Evolutionary conservation across 495 filamentous ascomycete genomes (phyloP).

Genomic region (Aspergillus conjunctus): DNA sequence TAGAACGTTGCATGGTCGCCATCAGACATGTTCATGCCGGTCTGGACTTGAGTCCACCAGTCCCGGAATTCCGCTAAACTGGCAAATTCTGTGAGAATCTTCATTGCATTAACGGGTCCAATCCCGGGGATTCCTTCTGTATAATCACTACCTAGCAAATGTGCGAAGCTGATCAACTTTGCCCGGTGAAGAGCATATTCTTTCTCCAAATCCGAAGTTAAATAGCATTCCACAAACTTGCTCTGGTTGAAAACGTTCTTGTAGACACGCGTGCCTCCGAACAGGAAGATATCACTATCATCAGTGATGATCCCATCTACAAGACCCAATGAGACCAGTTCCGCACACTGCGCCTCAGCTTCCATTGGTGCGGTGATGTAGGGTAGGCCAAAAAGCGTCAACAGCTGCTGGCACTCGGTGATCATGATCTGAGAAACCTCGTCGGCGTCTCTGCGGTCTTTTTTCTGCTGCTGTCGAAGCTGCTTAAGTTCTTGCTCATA

Average conservation of each 20-base stretch:
- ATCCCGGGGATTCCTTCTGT: conserved; percentile 88
- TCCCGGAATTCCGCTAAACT: conserved; percentile 69
- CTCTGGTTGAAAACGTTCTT: conserved; percentile 99
- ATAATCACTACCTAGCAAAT: conserved; percentile 90
- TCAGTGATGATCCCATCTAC: conserved; percentile 99
- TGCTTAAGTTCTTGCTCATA: conserved; percentile 87
- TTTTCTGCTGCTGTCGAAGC: conserved; percentile 89
- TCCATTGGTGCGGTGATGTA: conserved; percentile 99
- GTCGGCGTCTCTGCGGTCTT: conserved; percentile 91
- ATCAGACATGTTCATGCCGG: conserved; percentile 40
- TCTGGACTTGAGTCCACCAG: conserved; percentile 85
- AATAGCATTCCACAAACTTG: conserved; percentile 96
- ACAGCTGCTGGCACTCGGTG: conserved; percentile 87
- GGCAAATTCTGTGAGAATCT: conserved; percentile 88
- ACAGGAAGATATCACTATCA: conserved; percentile 95
- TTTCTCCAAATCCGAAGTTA: conserved; percentile 81
- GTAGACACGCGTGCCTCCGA: conserved; percentile 93
- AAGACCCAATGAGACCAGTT: conserved; percentile 79
- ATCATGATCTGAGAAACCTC: conserved; percentile 96
- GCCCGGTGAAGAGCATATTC: conserved; percentile 81
- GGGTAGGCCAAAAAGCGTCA: conserved; percentile 87
- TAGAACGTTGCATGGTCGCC: conserved; percentile 62
- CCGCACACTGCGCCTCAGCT: conserved; percentile 96
- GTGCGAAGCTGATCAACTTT: conserved; percentile 84
- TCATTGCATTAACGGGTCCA: conserved; percentile 89